These are phyloP conservation scores for Xerocomus cyaneibrunnescens DNA, from an alignment of 1,284 basidiomycete species.

Conservation along the genomic window DNA sequence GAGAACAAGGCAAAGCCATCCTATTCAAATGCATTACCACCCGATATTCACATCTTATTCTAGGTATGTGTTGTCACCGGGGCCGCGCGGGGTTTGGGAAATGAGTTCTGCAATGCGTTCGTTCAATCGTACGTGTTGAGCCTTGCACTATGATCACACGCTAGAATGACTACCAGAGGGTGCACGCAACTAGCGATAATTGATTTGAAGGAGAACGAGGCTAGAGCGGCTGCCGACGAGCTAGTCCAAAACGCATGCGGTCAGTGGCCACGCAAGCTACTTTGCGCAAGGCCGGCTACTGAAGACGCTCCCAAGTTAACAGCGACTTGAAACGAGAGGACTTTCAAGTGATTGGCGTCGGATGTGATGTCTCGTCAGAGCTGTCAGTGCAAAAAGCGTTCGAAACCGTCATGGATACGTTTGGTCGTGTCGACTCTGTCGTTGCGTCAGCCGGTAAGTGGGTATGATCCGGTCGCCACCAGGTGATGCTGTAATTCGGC, in stretches of 20 bases:
- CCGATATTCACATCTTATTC: not conserved
- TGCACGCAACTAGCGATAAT: conserved; percentile 82
- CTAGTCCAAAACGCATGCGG: conserved; percentile 58
- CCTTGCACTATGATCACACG: not conserved
- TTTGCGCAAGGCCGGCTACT: conserved; percentile 26
- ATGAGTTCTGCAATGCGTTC: conserved; percentile 89
- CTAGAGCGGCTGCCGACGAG: conserved; percentile 71
- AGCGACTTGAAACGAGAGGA: conserved; percentile 59
- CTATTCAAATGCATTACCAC: not conserved
- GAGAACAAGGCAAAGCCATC: conserved; percentile 56
- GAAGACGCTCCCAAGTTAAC: conserved; percentile 51
- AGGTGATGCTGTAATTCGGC: conserved; percentile 8
- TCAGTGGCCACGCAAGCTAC: conserved; percentile 33
- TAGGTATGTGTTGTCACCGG: conserved; percentile 95
- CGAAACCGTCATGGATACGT: conserved; percentile 62
- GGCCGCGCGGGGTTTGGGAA: conserved; percentile 86
- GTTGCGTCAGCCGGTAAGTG: conserved; percentile 84
- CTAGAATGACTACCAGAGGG: conserved; percentile 49
- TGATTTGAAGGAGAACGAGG: conserved; percentile 79
- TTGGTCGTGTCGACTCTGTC: conserved; percentile 83
- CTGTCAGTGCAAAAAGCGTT: conserved; percentile 74
- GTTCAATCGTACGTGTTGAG: conserved; percentile 69
- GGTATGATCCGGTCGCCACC: conserved; percentile 7
- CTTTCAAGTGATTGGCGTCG: conserved; percentile 74
- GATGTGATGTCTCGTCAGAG: conserved; percentile 90